Conservation (phyloP, 2,329 filamentous ascomycete species). For the Trichoderma sp. region DNA sequence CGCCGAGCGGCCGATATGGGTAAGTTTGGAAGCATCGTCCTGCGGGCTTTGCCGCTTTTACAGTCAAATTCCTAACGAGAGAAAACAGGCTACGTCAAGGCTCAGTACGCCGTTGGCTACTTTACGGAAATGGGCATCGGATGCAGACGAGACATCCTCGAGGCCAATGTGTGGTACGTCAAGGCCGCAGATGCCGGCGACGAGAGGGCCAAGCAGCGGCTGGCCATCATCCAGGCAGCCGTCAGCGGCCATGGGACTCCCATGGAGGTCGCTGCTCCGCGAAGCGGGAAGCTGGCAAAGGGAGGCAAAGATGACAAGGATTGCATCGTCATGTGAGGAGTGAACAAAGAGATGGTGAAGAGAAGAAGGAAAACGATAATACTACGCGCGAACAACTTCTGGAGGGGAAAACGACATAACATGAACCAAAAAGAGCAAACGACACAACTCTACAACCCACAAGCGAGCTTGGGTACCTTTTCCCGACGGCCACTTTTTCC, state of each 20-base stretch:
- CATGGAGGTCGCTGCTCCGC: conserved; percentile 59
- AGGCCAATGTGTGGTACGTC: conserved; percentile 98
- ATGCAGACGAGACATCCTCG: conserved; percentile 88
- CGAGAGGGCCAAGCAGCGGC: conserved; percentile 81
- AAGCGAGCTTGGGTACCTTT: conserved; percentile 24
- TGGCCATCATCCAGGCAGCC: conserved; percentile 84
- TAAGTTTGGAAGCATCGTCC: conserved; percentile 48
- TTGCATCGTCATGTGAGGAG: conserved; percentile 57
- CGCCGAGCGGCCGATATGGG: conserved; percentile 81
- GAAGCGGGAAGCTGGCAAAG: conserved; percentile 56
- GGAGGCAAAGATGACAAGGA: conserved; percentile 56
- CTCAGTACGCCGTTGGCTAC: conserved; percentile 94
- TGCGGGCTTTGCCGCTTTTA: background rate
- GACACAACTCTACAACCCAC: conserved; percentile 6
- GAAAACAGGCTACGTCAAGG: conserved; percentile 64
- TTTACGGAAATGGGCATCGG: conserved; percentile 99
- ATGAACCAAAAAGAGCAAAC: conserved; percentile 9
- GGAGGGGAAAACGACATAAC: conserved; percentile 4
- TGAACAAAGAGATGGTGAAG: background rate
- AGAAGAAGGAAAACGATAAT: background rate
- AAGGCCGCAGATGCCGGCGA: conserved; percentile 91
- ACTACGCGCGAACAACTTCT: background rate
- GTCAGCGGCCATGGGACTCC: conserved; percentile 61
- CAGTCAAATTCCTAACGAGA: conserved; percentile 27
- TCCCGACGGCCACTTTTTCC: background rate